A percentile compares a stretch with the other conserved stretches of the same genome.
Evolutionary conservation across 371 early-diverging fungal genomes (phyloP).

Genomic region (Rhizopus microsporus): DNA sequence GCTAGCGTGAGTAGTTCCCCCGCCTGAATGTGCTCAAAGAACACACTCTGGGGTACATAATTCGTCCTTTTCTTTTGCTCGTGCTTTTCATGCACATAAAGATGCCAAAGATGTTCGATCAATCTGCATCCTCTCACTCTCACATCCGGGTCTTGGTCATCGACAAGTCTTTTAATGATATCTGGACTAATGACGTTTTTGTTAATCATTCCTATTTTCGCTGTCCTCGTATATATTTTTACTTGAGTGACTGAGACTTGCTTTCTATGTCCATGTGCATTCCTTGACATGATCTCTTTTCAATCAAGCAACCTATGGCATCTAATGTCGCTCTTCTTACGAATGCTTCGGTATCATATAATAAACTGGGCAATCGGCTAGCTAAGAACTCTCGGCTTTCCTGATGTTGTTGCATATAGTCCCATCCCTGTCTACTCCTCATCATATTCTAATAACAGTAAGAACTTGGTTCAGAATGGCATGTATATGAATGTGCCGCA

Average conservation of each 20-base stretch:
- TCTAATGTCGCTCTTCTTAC: conserved; percentile 62
- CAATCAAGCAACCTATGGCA: conserved; percentile 53
- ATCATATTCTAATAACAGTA: conserved; percentile 30
- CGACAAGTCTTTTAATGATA: conserved; percentile 45
- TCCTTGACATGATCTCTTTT: conserved; percentile 48
- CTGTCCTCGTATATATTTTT: background rate
- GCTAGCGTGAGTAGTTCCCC: conserved; percentile 56
- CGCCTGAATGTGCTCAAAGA: conserved; percentile 51
- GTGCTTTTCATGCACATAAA: conserved; percentile 37
- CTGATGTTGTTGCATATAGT: conserved; percentile 39
- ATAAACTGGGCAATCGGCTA: conserved; percentile 41
- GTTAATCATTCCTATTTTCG: background rate
- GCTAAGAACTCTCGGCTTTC: conserved; percentile 23
- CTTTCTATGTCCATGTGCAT: conserved; percentile 24
- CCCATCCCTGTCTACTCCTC: conserved; percentile 37
- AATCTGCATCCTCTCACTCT: conserved; percentile 52
- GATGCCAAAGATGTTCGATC: conserved; percentile 50
- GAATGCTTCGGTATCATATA: conserved; percentile 62
- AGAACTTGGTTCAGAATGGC: background rate
- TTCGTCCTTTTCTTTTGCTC: conserved; percentile 30
- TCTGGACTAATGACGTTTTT: conserved; percentile 27
- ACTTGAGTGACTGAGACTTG: conserved; percentile 29
- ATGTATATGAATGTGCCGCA: too few species aligned
- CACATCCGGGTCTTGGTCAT: conserved; percentile 63
- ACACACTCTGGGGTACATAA: conserved; percentile 21